phyloP scores from a whole-genome alignment of 179 eudicot genomes.

The Gypsophila paniculata region DNA sequence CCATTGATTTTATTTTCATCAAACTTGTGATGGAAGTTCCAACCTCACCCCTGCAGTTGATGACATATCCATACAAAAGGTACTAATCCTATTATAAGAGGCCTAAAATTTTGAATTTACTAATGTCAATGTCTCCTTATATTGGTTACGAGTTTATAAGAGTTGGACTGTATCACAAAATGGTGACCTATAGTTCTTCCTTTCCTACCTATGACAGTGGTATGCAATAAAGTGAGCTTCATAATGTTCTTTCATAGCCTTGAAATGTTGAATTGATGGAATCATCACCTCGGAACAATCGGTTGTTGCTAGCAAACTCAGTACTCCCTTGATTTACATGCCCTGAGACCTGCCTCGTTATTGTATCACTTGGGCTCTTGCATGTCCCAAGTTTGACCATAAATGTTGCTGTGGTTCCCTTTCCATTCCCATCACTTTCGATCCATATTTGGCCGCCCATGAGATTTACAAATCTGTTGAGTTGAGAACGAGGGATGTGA shows the following conservation, averaged over 20 bases:
- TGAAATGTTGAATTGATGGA: conserved; percentile 26
- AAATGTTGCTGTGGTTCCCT: conserved; percentile 65
- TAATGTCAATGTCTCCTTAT: neutral
- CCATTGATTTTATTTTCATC: no score
- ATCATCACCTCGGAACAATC: conserved; percentile 25
- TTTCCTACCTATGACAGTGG: neutral
- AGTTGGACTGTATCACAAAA: neutral
- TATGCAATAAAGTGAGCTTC: conserved; percentile 1
- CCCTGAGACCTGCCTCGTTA: conserved; percentile 33
- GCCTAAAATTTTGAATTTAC: neutral
- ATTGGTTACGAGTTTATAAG: neutral
- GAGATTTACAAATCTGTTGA: conserved; percentile 74
- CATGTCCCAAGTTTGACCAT: conserved; percentile 65
- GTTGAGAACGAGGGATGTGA: neutral
- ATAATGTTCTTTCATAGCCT: conserved; percentile 37
- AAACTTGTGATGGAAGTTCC: no score
- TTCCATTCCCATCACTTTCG: conserved; percentile 73
- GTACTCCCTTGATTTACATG: conserved; percentile 34
- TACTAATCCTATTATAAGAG: no score
- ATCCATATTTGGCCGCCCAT: conserved; percentile 96
- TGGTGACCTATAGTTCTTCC: neutral
- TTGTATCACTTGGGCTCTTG: conserved; percentile 39
- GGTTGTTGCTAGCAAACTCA: conserved; percentile 39
- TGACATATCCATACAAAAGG: no score
- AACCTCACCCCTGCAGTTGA: no score